These are phyloP conservation scores for Clavariopsis aquatica DNA, from an alignment of 495 filamentous ascomycete species.

Conservation along the genomic window DNA sequence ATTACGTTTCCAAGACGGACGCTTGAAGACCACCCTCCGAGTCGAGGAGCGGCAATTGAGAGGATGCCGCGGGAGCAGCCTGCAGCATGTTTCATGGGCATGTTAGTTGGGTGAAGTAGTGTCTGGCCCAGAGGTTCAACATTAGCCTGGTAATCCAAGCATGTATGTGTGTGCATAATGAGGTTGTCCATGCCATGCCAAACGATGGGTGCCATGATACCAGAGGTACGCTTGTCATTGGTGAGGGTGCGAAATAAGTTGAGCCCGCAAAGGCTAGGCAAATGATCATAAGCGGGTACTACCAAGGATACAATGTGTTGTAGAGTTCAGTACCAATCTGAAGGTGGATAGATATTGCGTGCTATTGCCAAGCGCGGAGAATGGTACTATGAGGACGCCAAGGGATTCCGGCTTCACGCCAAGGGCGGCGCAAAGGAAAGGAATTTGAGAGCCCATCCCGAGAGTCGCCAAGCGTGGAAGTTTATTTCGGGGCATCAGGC, in stretches of 20 bases:
- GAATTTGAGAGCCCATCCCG: neutral
- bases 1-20: neutral
- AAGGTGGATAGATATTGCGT: neutral
- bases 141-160: conserved; percentile 2
- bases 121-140: neutral
- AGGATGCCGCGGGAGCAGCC: neutral
- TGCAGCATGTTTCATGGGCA: neutral
- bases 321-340: neutral
- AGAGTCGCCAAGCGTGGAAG: conserved; percentile 6
- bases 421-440: conserved; percentile 25
- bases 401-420: conserved; percentile 22
- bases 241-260: neutral
- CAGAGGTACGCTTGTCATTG: neutral
- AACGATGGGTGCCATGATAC: conserved; percentile 3
- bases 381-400: conserved; percentile 8
- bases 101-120: neutral
- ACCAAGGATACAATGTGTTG: neutral
- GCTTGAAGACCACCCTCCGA: neutral
- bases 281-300: neutral
- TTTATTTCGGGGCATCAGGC: neutral
- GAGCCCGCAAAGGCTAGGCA: neutral
- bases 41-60: neutral
- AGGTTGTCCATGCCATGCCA: conserved; percentile 21
- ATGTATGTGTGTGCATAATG: conserved; percentile 12
- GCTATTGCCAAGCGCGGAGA: conserved; percentile 28